Base-by-base conservation (phyloP, 345 rosid genomes). In the Reutealis trisperma region DNA sequence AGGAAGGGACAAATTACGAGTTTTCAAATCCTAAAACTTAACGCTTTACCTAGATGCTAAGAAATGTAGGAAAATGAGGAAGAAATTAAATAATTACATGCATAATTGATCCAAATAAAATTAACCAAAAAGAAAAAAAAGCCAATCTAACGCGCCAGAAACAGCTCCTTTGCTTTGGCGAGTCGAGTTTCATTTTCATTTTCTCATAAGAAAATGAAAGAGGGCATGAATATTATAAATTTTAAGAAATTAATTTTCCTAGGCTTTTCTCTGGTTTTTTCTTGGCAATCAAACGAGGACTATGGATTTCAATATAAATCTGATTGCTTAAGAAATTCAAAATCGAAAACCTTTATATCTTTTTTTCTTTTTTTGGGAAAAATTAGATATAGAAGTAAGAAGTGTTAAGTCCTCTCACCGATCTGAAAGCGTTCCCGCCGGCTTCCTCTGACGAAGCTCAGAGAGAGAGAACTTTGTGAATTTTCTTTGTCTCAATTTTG, bases 381-480 rank as follows among this genome's bases (percentile, higher is more conserved):
- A 5, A 47, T 49, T 21, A 25, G 21, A 24, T 21, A 49, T 45
- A 8, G n/a, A 27, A 51, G 11, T 47, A 27, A 66, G 77, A 61
- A 3, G 79, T 8, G 52, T 18, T 0, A 6, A 62, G 69, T 47
- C 65, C 49, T 52, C 78, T 74, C 78, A 80, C 89, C 86, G 85
- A 86, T 86, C 84, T 84, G 55, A 75, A 76, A 9, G 16, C 61
- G 73, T 78, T 80, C 86, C 85, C 79, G 84, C 89, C 84, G 80
- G 84, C 78, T 5, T 32, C 25, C 75, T 76, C 71, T 57, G 80
- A 34, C 45, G 47, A 63, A 66, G 37, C 72, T 68, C 21, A 2
- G 79, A 15, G 79, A 64, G 69, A 58, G 67, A 75, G 74, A 22
- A 67, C 34, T 37, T 55, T 16, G 3, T 18, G 41, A 59, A 55